Percentiles rank a stretch among this genome's conserved stretches.
phyloP scores from a whole-genome alignment of 306 rosid genomes.

The Sechiopsis laciniata region DNA sequence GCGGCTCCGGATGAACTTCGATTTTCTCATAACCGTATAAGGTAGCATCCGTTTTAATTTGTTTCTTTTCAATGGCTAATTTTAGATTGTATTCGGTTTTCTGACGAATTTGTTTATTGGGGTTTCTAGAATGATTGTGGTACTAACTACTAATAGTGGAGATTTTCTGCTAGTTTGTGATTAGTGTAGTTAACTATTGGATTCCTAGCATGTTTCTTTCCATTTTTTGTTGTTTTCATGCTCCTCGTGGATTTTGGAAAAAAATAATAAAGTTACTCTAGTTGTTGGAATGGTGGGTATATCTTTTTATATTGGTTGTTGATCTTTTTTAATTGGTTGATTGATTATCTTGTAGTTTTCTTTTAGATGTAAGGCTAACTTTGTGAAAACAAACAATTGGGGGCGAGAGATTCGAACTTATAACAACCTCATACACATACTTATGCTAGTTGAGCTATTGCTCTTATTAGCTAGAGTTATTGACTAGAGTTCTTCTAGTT shows the following conservation, averaged over 20 bases:
- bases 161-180: not conserved
- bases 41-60: conserved; percentile 29
- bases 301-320: not conserved
- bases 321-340: not conserved
- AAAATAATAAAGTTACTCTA: not conserved
- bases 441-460: too few relatives aligned
- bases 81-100: not conserved
- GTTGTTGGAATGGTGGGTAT: conserved; percentile 3
- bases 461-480: too few relatives aligned
- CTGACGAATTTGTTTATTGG: not conserved
- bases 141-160: not conserved
- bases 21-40: conserved; percentile 20
- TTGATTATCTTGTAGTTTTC: not conserved
- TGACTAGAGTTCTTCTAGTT: too few relatives aligned
- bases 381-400: not conserved
- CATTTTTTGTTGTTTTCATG: not conserved
- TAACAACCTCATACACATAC: too few relatives aligned
- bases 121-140: not conserved
- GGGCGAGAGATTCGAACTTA: too few relatives aligned
- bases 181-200: not conserved
- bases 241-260: not conserved
- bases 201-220: not conserved
- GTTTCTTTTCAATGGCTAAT: not conserved
- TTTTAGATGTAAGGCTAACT: not conserved
- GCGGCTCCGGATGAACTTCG: conserved; percentile 20